Conservation (phyloP, 306 rosid genomes). For the Fagus crenata region DNA sequence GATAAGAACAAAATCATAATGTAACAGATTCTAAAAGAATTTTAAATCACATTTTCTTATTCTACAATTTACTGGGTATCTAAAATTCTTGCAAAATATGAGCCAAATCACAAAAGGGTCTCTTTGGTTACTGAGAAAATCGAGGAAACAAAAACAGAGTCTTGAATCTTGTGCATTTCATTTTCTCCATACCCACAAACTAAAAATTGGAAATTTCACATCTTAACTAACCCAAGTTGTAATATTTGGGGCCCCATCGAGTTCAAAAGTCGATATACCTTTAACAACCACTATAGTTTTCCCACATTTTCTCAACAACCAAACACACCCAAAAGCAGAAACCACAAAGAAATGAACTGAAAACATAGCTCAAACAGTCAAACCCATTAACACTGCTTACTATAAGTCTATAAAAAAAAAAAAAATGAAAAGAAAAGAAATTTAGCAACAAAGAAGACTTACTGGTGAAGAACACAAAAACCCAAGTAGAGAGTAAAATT, state of each 20-base stretch:
- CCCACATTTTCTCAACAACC: slow-evolving; percentile 21
- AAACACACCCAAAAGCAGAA: slow-evolving; percentile 22
- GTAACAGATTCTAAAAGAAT: not conserved
- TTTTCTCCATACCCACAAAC: not conserved
- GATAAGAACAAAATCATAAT: not conserved
- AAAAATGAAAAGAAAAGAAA: not conserved
- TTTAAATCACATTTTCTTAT: not conserved
- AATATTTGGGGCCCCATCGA: not conserved
- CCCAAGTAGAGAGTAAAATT: not conserved
- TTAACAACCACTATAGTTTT: not conserved
- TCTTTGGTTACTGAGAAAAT: not conserved
- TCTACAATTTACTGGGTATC: not conserved
- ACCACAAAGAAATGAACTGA: not conserved
- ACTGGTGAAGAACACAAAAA: slow-evolving; percentile 30
- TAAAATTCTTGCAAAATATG: not conserved
- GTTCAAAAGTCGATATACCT: not conserved
- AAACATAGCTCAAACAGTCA: not conserved
- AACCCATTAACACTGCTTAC: slow-evolving; percentile 7
- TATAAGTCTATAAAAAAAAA: too few species aligned
- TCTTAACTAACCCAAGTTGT: not conserved
- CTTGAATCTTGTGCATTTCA: not conserved
- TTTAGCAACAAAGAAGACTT: not conserved
- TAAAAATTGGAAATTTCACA: not conserved
- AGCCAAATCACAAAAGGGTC: slow-evolving; percentile 1
- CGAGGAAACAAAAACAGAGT: not conserved